Percentiles rank a stretch among this genome's conserved stretches.
Evolutionary conservation across 2,329 filamentous ascomycete species (phyloP).

Genomic region (Podosphaera xanthii): DNA sequence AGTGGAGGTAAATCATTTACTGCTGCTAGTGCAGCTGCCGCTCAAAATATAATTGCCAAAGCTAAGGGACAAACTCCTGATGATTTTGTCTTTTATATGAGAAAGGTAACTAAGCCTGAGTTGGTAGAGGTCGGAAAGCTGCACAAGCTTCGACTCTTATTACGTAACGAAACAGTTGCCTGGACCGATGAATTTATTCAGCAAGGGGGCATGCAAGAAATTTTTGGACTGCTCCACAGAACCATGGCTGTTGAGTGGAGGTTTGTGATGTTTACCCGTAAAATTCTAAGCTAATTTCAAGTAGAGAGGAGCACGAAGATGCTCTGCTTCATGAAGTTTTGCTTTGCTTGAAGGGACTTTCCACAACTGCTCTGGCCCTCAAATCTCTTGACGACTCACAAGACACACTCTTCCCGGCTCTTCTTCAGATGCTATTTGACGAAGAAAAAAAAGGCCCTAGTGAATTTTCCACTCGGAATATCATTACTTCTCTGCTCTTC

Average conservation of each 20-base stretch:
- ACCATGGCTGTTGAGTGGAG: conserved; percentile 94
- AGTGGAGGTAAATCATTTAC: conserved; percentile 33
- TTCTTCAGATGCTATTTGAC: conserved; percentile 2
- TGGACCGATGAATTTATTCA: conserved; percentile 89
- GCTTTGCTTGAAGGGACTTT: conserved; percentile 80
- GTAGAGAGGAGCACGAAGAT: conserved; percentile 86
- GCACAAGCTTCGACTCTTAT: conserved; percentile 70
- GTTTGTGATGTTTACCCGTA: conserved; percentile 24
- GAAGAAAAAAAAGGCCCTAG: conserved; percentile 65
- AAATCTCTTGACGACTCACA: conserved; percentile 64
- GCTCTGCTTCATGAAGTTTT: conserved; percentile 77
- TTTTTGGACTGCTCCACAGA: conserved; percentile 67
- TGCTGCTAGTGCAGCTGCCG: conserved; percentile 30
- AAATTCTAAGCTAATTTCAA: conserved; percentile 17
- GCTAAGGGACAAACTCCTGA: conserved; percentile 52
- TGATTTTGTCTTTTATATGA: conserved; percentile 71
- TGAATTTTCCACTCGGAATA: conserved; percentile 81
- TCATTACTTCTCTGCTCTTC: conserved; percentile 74
- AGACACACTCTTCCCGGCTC: conserved; percentile 56
- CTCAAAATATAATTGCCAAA: conserved; percentile 37
- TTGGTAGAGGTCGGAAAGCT: conserved; percentile 81
- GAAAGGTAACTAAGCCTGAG: conserved; percentile 59
- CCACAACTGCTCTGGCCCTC: conserved; percentile 71
- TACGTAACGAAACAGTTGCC: conserved; percentile 83
- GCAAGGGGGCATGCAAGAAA: conserved; percentile 78